Evolutionary conservation across 1,139 yeast species (phyloP).

Genomic region (Protomyces inundatus): DNA sequence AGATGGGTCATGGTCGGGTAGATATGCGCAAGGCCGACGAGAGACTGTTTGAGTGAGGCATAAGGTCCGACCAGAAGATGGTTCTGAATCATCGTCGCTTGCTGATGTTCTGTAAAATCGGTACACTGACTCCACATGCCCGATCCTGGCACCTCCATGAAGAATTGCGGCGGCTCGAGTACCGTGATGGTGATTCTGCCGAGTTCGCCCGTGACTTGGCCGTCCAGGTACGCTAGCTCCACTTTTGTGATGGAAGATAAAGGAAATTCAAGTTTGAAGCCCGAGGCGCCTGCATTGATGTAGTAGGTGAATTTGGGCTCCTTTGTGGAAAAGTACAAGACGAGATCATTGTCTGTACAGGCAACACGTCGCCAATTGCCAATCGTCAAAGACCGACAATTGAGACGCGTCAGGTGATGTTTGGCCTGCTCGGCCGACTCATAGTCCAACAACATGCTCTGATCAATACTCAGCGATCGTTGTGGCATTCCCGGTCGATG

Average conservation of each 20-base stretch:
- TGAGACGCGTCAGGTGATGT: constrained; percentile 28
- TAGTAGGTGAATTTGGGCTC: constrained; percentile 35
- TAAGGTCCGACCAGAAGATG: constrained; percentile 36
- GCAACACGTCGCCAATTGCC: constrained; percentile 38
- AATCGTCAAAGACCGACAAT: constrained; percentile 36
- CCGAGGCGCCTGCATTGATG: constrained; percentile 34
- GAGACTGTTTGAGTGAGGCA: not conserved
- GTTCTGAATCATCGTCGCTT: constrained; percentile 34
- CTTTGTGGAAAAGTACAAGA: constrained; percentile 34
- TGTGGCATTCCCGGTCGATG: constrained; percentile 54
- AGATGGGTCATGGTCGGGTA: not conserved
- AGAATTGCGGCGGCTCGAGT: constrained; percentile 34
- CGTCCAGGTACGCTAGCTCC: not conserved
- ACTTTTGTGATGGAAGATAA: constrained; percentile 31
- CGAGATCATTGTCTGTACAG: constrained; percentile 33
- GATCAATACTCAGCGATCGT: constrained; percentile 45
- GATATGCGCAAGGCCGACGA: not conserved
- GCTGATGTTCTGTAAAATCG: constrained; percentile 37
- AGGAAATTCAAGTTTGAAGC: constrained; percentile 36
- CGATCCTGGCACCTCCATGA: constrained; percentile 31
- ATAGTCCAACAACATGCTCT: constrained; percentile 44
- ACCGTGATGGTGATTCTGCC: constrained; percentile 3
- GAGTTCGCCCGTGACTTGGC: not conserved
- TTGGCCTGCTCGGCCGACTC: not conserved
- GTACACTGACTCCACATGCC: constrained; percentile 35